These are phyloP conservation scores for Pharus latifolius DNA, from an alignment of 176 grass and related monocot species.

Conservation along the genomic window DNA sequence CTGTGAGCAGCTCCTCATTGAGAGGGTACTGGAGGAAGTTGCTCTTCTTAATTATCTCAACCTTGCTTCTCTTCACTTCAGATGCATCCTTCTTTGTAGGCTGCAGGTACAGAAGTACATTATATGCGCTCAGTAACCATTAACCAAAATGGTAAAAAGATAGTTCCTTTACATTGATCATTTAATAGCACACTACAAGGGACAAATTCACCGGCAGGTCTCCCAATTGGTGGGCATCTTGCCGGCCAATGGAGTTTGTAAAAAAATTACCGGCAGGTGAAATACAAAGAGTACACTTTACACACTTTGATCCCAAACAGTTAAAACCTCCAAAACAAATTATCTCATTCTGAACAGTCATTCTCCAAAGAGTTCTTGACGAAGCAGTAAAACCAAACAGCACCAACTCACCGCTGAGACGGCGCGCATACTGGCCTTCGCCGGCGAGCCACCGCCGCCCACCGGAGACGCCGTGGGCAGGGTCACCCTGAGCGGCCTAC, in stretches of 20 bases:
- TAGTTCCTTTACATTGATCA: too few species aligned
- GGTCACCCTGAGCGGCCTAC: constrained; percentile 21
- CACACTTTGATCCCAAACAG: not conserved
- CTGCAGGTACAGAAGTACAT: constrained; percentile 54
- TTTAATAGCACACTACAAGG: too few species aligned
- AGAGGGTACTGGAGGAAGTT: constrained; percentile 89
- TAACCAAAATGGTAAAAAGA: not conserved
- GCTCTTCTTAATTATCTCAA: constrained; percentile 94
- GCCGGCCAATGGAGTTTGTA: too few species aligned
- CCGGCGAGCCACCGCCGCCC: not conserved
- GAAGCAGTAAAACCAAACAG: too few species aligned
- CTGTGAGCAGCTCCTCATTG: constrained; percentile 75
- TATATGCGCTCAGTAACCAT: not conserved
- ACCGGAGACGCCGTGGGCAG: not conserved
- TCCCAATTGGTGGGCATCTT: too few species aligned
- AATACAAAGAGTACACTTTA: too few species aligned
- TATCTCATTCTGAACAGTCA: not conserved
- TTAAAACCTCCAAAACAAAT: not conserved
- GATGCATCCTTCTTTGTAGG: constrained; percentile 46
- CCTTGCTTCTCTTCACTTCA: constrained; percentile 86
- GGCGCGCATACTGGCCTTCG: constrained; percentile 32
- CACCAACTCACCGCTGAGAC: constrained; percentile 25
- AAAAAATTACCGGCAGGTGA: too few species aligned
- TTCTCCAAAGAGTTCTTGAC: accelerated
- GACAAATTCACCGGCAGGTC: too few species aligned